Evolutionary conservation across 192 early-diverging fungal species (phyloP), one percentile per base, ranked within the genome.

Genomic region (Spinellus fusiger): DNA sequence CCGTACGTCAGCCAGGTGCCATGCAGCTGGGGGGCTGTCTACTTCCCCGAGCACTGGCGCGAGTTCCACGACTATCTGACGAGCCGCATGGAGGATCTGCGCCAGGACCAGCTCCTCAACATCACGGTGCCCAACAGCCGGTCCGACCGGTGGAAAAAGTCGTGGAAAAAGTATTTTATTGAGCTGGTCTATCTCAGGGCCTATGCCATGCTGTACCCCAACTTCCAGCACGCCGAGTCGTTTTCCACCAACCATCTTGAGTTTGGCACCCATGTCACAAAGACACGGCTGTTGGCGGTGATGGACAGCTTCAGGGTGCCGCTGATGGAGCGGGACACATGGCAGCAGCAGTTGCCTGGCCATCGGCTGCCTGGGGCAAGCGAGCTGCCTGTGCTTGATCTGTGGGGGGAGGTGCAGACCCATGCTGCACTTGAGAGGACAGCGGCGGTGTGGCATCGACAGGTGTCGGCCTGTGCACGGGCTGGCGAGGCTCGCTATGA

Each of bases 191-290:
- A 84, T 56, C 73, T 84, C 58, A 77, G 82, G 9, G 80, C 76
- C 13, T 84, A 81, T 37, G 76, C 80, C 0, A 84, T 84, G 83
- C 66, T 84, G 9, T 84, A 84, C 51, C 83, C 83, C 23, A 84
- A 84, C 61, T 83, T 76, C 55, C 68, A 76, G 57, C 73, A 79
- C 58, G 80, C 79, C 59, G 74, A 70, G 12, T 77, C 76, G 4
- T 81, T 84, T 29, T 80, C 83, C 3, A 84, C 83, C 33, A 84
- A 84, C 64, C 83, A 84, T 68, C 66, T 80, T 12, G 83, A 84
- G 48, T 73, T 65, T 55, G 83, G 83, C n/a, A 79, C 73, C 1
- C 80, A 84, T 49, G 78, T 82, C 8, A 77, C 79, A 48, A 69
- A 68, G 18, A 68, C 70, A 46, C 61, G 72, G 16, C 73, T 74